These are phyloP conservation scores for Venturia oleaginea DNA, from an alignment of 2,329 filamentous ascomycete genomes.

Conservation along the genomic window DNA sequence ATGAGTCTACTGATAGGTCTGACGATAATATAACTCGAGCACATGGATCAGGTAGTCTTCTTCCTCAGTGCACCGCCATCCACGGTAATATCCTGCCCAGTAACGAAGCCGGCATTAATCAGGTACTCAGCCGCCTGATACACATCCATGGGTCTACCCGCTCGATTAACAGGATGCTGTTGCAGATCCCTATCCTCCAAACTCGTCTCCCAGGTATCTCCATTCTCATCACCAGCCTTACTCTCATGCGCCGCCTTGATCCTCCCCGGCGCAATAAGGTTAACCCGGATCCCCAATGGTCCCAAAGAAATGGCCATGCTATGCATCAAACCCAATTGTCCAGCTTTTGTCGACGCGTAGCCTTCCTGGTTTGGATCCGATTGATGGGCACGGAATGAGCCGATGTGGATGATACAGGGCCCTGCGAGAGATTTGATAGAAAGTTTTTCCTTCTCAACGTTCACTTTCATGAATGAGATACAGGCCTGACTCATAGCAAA, in stretches of 20 bases:
- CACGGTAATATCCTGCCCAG: slow-evolving; percentile 18
- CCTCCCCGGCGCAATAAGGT: slow-evolving; percentile 37
- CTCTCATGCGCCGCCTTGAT: slow-evolving; percentile 41
- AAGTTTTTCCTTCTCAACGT: slow-evolving; percentile 16
- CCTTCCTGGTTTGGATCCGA: slow-evolving; percentile 41
- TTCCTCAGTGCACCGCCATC: slow-evolving; percentile 14
- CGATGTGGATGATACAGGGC: slow-evolving; percentile 39
- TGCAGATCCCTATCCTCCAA: slow-evolving; percentile 32
- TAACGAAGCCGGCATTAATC: slow-evolving; percentile 31
- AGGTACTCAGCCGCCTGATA: slow-evolving; percentile 35
- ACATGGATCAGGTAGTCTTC: neutral
- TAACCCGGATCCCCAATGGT: slow-evolving; percentile 28
- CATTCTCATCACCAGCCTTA: slow-evolving; percentile 35
- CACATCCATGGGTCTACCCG: slow-evolving; percentile 38
- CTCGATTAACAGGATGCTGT: slow-evolving; percentile 36
- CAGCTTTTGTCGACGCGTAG: slow-evolving; percentile 36
- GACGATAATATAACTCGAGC: too few species aligned
- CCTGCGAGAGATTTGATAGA: slow-evolving; percentile 24
- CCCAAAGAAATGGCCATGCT: slow-evolving; percentile 29
- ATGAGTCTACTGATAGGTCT: too few species aligned
- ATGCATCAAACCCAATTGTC: slow-evolving; percentile 28
- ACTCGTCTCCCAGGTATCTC: slow-evolving; percentile 29
- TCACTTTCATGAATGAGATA: slow-evolving; percentile 38
- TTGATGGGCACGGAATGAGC: slow-evolving; percentile 38
- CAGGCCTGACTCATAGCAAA: slow-evolving; percentile 40